These are phyloP conservation scores for Pseudogymnoascus sp. DNA, from an alignment of 2,329 filamentous ascomycete genomes.

Conservation along the genomic window DNA sequence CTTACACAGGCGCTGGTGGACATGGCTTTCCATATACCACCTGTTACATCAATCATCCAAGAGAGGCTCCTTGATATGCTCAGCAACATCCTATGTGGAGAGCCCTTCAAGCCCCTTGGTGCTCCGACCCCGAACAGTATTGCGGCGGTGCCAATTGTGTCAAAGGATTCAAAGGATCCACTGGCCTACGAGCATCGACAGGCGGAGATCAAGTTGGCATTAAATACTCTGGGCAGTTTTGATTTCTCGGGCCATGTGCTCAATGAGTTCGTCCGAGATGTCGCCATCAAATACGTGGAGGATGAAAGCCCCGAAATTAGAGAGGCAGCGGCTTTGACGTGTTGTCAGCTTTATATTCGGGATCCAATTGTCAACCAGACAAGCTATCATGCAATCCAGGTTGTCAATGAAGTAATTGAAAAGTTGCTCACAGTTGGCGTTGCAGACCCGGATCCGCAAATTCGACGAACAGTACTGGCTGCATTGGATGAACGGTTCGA, in stretches of 20 bases:
- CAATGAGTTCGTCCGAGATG: slow-evolving; percentile 97
- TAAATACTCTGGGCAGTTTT: slow-evolving; percentile 95
- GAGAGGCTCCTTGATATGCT: slow-evolving; percentile 91
- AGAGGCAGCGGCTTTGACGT: slow-evolving; percentile 90
- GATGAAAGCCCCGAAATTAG: slow-evolving; percentile 90
- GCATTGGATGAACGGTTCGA: slow-evolving; percentile 93
- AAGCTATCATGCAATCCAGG: slow-evolving; percentile 91
- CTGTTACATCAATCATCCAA: slow-evolving; percentile 86
- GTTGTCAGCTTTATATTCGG: slow-evolving; percentile 92
- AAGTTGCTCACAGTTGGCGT: slow-evolving; percentile 92
- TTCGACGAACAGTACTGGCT: slow-evolving; percentile 77
- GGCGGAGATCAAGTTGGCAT: slow-evolving; percentile 80
- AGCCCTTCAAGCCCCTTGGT: slow-evolving; percentile 85
- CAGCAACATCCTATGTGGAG: slow-evolving; percentile 84
- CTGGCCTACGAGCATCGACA: slow-evolving; percentile 73
- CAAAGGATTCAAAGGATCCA: slow-evolving; percentile 79
- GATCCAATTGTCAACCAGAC: slow-evolving; percentile 98
- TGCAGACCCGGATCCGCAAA: slow-evolving; percentile 82
- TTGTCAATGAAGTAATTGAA: slow-evolving; percentile 96
- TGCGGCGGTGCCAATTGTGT: slow-evolving; percentile 70
- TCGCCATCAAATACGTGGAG: slow-evolving; percentile 96
- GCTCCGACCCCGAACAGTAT: slow-evolving; percentile 79
- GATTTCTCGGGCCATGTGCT: slow-evolving; percentile 88
- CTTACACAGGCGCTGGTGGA: slow-evolving; percentile 93
- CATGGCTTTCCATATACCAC: slow-evolving; percentile 97